Base-by-base conservation (phyloP, 768 basidiomycete genomes). In the Tulasnella sp. region DNA sequence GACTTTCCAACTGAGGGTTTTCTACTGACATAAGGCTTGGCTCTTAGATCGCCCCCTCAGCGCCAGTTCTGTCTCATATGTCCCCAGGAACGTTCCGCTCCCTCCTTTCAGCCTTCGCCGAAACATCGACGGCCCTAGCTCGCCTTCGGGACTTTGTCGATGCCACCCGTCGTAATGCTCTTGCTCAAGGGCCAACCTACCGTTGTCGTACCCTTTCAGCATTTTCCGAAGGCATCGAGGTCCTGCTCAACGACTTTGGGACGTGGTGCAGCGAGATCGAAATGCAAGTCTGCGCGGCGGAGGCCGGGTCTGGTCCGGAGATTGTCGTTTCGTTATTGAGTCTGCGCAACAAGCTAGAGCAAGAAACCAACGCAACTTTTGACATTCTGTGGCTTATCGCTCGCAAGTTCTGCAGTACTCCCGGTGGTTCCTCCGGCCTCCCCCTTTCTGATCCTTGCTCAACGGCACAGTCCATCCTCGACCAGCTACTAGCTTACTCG, bases 211-310 rank as follows among this genome's bases (percentile, higher is more conserved):
- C 90, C 0, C 79, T 91, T n/a, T 90, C 94, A 78, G 92, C 92
- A 0, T 92, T 92, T 77, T 86, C 89, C 0, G 90, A 92, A 71
- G 91, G 90, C 0, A 80, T 93, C 62, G 86, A 87, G 73, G 75
- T 80, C 26, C 86, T 90, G 71, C 80, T 92, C 3, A 84, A 82
- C 26, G 74, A 74, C 4, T 86, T 94, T 74, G 85, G 90, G 71
- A 77, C 76, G 6, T 94, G 91, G 90, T 92, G 91, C 77, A 87
- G 91, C 1, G 78, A 77, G 16, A 83, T 82, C 71, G 92, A 94
- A 79, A 87, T 89, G 76, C 81, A 82, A 0, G 89, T 94, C 65
- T 88, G 86, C 78, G 81, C 81, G n/a, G 86, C 90, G 1, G 79
- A 82, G 68, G 82, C 80, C 9, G 89, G 90, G 1, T 72, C 80